These are phyloP conservation scores for Thinopyrum elongatum DNA, from an alignment of 176 grass and related monocot genomes.

Conservation along the genomic window DNA sequence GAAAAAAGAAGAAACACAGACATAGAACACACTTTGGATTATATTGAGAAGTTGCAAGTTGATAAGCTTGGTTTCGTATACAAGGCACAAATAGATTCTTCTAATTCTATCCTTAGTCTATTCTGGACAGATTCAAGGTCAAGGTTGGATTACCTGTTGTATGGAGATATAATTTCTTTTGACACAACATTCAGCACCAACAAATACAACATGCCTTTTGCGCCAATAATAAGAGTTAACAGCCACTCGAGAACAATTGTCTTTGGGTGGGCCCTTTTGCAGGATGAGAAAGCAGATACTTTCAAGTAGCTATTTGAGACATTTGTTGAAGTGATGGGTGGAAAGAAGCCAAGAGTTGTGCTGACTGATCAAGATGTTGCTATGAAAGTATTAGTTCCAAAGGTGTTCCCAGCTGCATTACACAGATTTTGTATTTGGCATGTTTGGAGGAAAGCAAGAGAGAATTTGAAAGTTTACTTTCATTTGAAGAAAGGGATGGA, in stretches of 20 bases:
- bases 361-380: background rate
- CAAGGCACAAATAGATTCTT: background rate
- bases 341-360: background rate
- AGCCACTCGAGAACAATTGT: too few species aligned
- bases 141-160: background rate
- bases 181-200: too few species aligned
- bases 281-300: background rate
- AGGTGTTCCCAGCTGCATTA: background rate
- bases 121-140: background rate
- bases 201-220: too few species aligned
- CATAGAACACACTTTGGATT: too few species aligned
- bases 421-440: constrained; percentile 8
- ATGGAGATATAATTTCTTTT: too few species aligned
- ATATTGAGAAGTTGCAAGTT: background rate
- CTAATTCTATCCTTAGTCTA: background rate
- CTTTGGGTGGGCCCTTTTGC: background rate
- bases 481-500: too few species aligned
- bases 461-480: background rate
- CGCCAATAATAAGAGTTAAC: too few species aligned
- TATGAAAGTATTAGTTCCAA: background rate
- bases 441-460: background rate
- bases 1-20: too few species aligned
- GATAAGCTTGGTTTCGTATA: too few species aligned
- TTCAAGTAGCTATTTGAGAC: background rate
- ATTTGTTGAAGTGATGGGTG: background rate